Conservation (phyloP, 2,329 filamentous ascomycete species). For the Exophiala sideris region DNA sequence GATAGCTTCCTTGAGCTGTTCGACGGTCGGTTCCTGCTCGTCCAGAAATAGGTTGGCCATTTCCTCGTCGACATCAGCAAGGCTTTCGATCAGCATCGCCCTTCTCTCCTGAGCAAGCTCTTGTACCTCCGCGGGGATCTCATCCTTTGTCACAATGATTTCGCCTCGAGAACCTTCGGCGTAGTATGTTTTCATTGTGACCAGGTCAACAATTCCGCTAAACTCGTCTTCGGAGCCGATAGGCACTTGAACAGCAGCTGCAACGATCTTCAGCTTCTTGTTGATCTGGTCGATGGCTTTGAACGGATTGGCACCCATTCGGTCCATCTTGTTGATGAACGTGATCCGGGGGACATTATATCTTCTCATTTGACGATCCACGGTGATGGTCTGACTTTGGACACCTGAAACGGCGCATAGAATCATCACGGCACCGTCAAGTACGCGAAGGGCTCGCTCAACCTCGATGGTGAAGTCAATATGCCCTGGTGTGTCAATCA, state of each 20-base stretch:
- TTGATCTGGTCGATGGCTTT: conserved; percentile 98
- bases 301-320: conserved; percentile 97
- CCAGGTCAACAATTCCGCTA: conserved; percentile 85
- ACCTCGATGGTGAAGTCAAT: conserved; percentile 99
- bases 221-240: conserved; percentile 92
- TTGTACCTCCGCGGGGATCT: conserved; percentile 76
- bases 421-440: conserved; percentile 98
- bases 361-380: conserved; percentile 96
- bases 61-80: conserved; percentile 96
- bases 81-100: conserved; percentile 82
- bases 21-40: conserved; percentile 71
- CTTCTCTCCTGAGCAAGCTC: conserved; percentile 78
- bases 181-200: conserved; percentile 90
- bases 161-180: conserved; percentile 80
- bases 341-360: conserved; percentile 95
- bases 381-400: conserved; percentile 96
- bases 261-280: conserved; percentile 86
- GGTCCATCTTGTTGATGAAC: conserved; percentile 99
- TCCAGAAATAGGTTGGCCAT: conserved; percentile 94
- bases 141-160: conserved; percentile 69
- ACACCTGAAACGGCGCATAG: conserved; percentile 95
- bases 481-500: conserved; percentile 97
- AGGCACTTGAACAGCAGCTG: conserved; percentile 89
- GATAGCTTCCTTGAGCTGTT: conserved; percentile 89
- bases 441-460: conserved; percentile 86